Base-by-base conservation (phyloP, 2,329 filamentous ascomycete species). In the Hymenoscyphus occultus region DNA sequence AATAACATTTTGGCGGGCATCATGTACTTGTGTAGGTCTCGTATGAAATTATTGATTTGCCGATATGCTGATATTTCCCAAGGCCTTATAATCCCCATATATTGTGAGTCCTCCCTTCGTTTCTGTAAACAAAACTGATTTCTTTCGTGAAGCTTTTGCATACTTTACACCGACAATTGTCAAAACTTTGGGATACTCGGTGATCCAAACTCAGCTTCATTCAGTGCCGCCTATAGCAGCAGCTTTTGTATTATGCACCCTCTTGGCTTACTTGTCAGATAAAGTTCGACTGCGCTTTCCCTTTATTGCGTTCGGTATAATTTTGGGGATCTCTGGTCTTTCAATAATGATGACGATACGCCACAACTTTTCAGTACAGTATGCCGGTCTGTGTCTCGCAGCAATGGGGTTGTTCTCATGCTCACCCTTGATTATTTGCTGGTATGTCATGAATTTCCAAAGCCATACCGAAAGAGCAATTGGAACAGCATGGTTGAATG, bases 381-480 rank as follows among this genome's bases (percentile, higher is more conserved):
- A 97, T 74, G 89, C 88, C 0, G 93, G 90, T 0, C 90, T 86
- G 0, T 97, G 96, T 76, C 80, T 97, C 0, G 92, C 89, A 0
- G 92, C 93, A 75, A 35, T 83, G 86, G 79, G 76, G 76, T 96
- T 96, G 70, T 96, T 96, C 73, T 91, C 93, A 0, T 88, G 86
- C 72, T 90, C 96, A 62, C 80, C 91, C 12, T 93, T 96, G 73
- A 94, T 91, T 0, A 90, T 96, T 68, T 87, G 88, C 1, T 97
- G 93, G 93, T 82, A 89, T 32, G 87, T 88, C 60, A 97, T 97
- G 78, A 97, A 97, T 68, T 84, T 88, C 35, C 92, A 96, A 77
- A 90, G 93, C 19, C 90, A 94, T 7, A 94, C 95, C 77, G 97
- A 97, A 80, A 86, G 93, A 51, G 93, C 92, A 42, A 89, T 97